Evolutionary conservation across 2,329 filamentous ascomycete genomes (phyloP).

Genomic region (Trichoderma sp.): DNA sequence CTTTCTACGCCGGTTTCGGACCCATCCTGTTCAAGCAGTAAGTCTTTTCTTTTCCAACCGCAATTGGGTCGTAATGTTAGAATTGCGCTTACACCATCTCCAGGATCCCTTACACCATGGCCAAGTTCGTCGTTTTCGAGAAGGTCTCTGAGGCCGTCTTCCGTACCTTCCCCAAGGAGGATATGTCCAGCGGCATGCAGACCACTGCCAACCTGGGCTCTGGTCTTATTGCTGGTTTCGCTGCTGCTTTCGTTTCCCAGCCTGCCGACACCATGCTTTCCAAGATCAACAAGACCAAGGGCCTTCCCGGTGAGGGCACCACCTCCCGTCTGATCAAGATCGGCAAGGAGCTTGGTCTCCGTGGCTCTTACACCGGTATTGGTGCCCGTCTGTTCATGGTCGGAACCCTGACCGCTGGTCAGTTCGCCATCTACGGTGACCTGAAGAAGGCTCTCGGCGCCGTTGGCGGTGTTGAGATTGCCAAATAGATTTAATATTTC

Average conservation of each 20-base stretch:
- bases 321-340: conserved; percentile 84
- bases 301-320: conserved; percentile 82
- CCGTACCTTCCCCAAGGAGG: conserved; percentile 70
- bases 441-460: conserved; percentile 73
- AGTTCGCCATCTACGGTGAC: conserved; percentile 84
- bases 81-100: conserved; percentile 8
- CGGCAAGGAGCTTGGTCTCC: conserved; percentile 79
- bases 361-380: conserved; percentile 79
- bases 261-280: conserved; percentile 91
- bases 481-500: conserved; percentile 21
- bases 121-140: conserved; percentile 94
- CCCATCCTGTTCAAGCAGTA: conserved; percentile 70
- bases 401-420: conserved; percentile 75
- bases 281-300: conserved; percentile 96
- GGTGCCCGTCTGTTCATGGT: conserved; percentile 69
- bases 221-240: conserved; percentile 67
- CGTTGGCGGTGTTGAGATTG: conserved; percentile 69
- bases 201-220: conserved; percentile 77
- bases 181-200: conserved; percentile 68
- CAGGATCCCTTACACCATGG: conserved; percentile 89
- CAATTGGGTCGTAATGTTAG: background rate
- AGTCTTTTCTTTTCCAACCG: conserved; percentile 39
- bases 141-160: conserved; percentile 80
- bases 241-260: conserved; percentile 84
- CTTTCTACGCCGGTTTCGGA: conserved; percentile 91